Percentiles rank a stretch among this genome's conserved stretches.
Evolutionary conservation across 345 rosid species (phyloP).

Genomic region (Eucalyptus regnans): DNA sequence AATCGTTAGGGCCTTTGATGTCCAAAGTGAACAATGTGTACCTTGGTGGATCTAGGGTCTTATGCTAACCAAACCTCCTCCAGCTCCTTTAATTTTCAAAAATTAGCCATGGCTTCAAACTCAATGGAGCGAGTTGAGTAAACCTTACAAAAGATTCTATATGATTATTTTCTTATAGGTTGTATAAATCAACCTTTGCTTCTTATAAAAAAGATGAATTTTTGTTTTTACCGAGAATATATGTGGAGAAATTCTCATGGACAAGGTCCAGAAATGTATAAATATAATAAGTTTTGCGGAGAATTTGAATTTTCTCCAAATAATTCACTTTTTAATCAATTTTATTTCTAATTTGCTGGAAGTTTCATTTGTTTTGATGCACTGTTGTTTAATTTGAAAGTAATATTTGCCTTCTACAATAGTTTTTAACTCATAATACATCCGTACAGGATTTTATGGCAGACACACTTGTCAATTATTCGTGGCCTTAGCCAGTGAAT

Average conservation of each 20-base stretch:
- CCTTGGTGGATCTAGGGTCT: too few species aligned
- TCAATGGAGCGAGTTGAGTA: neutral
- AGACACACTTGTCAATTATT: neutral
- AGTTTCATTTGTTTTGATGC: neutral
- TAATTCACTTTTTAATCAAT: neutral
- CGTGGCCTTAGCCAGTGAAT: neutral
- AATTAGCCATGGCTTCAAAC: neutral
- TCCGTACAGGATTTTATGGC: neutral
- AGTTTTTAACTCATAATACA: neutral
- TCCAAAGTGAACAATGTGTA: fast-evolving
- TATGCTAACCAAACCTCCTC: neutral
- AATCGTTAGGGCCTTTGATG: fast-evolving
- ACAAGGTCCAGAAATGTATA: neutral
- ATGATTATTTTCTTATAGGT: neutral
- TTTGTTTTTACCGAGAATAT: neutral
- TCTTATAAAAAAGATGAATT: neutral
- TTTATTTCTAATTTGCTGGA: neutral
- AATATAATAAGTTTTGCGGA: neutral
- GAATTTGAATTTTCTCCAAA: neutral
- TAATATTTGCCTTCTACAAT: neutral
- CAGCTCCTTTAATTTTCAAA: neutral
- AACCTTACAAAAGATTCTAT: neutral
- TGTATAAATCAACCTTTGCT: neutral
- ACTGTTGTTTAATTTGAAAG: neutral
- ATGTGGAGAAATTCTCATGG: neutral